Base-by-base conservation (phyloP, 2,329 filamentous ascomycete genomes). In the Botryotinia narcissicola region DNA sequence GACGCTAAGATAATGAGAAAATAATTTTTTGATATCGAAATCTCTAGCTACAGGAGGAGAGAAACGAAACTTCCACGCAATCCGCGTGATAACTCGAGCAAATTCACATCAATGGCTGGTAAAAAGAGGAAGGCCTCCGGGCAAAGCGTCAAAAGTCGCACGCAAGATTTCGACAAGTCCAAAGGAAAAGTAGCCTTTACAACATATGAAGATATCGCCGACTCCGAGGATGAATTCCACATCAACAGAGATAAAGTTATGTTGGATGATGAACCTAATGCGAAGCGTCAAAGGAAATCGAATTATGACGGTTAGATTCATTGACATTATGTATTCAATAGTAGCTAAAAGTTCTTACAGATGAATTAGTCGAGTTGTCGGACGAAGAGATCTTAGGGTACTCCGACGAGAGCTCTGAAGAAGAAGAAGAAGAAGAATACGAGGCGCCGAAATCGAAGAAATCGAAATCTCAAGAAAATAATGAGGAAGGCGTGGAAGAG, bases 201-300 rank as follows among this genome's bases (percentile, higher is more conserved):
- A 4, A 91, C 89, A 3, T 95, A 88, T 82, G 91, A 95, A 82
- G 94, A 97, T 83, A 91, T 99, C 78, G 93, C 95, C 77, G 92
- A 98, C 81, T 97, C 94, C 1, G 94, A 97, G 82, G 96, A 99
- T 82, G 94, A 97, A 81, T 97, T 97, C 82, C 93, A 95, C 79
- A 86, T 95, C 74, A 92, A 95, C 76, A 89, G 92, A 76, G 96
- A 99, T 83, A 92, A 93, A 80, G 90, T 99, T 75, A 83, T 95
- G 79, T 87, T 99, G 54, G 93, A 97, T 44, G 94, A 97, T 77
- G 92, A 87, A 48, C 93, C 92, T 22, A 88, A 89, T 57, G 90
- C 90, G 44, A 98, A 98, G 84, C 90, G 93, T 76, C 87, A 91
- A 79, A 90, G 91, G 78, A 92, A 90, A 78, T 83, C 87, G 74